A percentile compares a stretch with the other conserved stretches of the same genome.
These are phyloP conservation scores for Chrysoporthe puriensis DNA, from an alignment of 2,329 filamentous ascomycete species.

Conservation along the genomic window DNA sequence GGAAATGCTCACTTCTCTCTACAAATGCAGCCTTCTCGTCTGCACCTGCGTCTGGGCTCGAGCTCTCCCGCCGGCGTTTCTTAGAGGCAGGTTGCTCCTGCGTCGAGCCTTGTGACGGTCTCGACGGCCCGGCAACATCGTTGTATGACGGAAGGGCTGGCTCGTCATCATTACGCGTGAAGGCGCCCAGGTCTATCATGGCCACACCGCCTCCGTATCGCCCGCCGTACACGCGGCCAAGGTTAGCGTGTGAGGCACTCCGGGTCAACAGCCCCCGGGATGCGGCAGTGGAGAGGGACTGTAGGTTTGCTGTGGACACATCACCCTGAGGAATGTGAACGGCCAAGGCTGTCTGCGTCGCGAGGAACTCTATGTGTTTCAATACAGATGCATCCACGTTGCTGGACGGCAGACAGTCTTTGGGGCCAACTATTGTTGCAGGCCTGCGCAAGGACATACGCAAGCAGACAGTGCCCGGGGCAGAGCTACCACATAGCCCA, in stretches of 20 bases:
- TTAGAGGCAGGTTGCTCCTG: neutral
- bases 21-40: neutral
- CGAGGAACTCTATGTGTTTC: conserved; percentile 3
- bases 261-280: neutral
- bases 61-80: conserved; percentile 1
- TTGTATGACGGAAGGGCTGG: conserved; percentile 12
- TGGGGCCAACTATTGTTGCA: conserved; percentile 1
- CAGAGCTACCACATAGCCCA: neutral
- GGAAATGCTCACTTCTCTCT: conserved; percentile 3
- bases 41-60: neutral
- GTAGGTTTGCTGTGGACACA: conserved; percentile 1
- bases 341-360: neutral
- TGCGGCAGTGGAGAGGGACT: neutral
- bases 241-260: conserved; percentile 2
- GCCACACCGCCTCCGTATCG: conserved; percentile 8
- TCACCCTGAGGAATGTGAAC: conserved; percentile 4
- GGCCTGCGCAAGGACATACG: conserved; percentile 6
- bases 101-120: neutral
- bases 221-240: conserved; percentile 9
- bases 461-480: conserved; percentile 7
- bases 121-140: conserved; percentile 8
- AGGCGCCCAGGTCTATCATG: neutral
- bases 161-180: neutral
- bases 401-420: neutral
- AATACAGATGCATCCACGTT: neutral